A percentile compares a stretch with the other conserved stretches of the same genome.
These are phyloP conservation scores for Eimeria acervulina DNA, from an alignment of 169 alveolate genomes.

Conservation along the genomic window DNA sequence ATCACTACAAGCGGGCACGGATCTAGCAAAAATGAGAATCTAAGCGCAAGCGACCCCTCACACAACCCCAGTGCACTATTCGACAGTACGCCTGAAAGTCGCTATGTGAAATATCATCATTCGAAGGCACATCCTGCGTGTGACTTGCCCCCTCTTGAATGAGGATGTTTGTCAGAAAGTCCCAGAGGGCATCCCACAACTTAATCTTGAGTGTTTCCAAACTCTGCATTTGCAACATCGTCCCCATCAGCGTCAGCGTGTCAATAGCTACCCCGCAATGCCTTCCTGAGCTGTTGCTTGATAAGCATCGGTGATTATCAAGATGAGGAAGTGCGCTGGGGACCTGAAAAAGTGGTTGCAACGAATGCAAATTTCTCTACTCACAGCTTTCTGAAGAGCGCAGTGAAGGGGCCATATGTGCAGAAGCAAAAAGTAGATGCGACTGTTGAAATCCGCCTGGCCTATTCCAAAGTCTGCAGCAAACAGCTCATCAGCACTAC, in stretches of 20 bases:
- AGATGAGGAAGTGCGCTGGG: not conserved
- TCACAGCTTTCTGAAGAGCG: constrained; percentile 56
- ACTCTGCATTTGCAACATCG: constrained; percentile 13
- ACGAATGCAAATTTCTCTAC: not conserved
- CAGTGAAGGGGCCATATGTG: constrained; percentile 80
- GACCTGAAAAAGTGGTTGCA: not conserved
- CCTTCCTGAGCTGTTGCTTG: not conserved
- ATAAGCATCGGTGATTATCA: not conserved
- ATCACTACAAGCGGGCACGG: not conserved
- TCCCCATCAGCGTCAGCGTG: not conserved
- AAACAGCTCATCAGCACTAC: not conserved
- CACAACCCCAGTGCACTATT: not conserved
- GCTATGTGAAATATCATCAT: not conserved
- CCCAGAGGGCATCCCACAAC: constrained; percentile 82
- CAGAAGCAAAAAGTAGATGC: constrained; percentile 73
- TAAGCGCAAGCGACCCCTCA: not conserved
- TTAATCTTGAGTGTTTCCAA: constrained; percentile 55
- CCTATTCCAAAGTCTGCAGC: constrained; percentile 77
- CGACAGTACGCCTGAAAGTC: not conserved
- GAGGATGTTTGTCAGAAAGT: constrained; percentile 60
- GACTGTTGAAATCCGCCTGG: constrained; percentile 49
- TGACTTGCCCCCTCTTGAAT: constrained; percentile 72
- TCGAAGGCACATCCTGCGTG: constrained; percentile 19
- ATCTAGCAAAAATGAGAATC: not conserved
- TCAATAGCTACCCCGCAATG: not conserved